Evolutionary conservation across 768 basidiomycete genomes (phyloP).

Genomic region (Tulasnella sp.): DNA sequence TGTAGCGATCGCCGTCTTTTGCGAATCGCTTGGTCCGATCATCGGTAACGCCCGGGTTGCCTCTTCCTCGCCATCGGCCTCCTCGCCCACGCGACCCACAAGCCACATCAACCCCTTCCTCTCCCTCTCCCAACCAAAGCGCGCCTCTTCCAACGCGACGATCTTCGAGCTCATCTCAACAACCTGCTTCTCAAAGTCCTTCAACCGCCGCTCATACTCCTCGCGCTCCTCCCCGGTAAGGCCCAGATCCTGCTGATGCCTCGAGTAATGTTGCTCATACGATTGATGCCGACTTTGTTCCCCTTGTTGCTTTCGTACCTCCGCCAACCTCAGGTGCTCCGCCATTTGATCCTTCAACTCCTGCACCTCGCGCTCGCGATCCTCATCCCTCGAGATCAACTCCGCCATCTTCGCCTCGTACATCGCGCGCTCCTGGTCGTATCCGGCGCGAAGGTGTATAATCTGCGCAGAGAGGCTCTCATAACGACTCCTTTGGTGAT

Average conservation of each 20-base stretch:
- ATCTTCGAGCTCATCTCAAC: slow-evolving; percentile 8
- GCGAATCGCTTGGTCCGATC: background rate
- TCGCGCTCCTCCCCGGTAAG: background rate
- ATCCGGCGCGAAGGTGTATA: background rate
- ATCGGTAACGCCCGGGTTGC: background rate
- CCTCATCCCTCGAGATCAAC: background rate
- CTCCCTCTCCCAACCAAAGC: slow-evolving; percentile 14
- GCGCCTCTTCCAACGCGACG: slow-evolving; percentile 6
- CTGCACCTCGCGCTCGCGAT: background rate
- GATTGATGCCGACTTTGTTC: no score
- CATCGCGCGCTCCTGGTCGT: background rate
- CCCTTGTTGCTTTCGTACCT: no score
- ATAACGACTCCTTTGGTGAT: slow-evolving; percentile 11
- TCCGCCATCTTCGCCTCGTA: slow-evolving; percentile 9
- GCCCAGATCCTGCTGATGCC: background rate
- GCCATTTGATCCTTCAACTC: background rate
- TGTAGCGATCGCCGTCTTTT: background rate
- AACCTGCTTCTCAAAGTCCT: slow-evolving; percentile 12
- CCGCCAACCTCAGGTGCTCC: no score
- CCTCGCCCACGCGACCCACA: background rate
- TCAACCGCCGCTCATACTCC: background rate
- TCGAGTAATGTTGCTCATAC: background rate
- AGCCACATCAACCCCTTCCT: slow-evolving; percentile 14
- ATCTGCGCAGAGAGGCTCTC: background rate
- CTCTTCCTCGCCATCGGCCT: background rate